phyloP scores from a whole-genome alignment of 2,329 filamentous ascomycete genomes.

The Byssoonygena ceratinophila region DNA sequence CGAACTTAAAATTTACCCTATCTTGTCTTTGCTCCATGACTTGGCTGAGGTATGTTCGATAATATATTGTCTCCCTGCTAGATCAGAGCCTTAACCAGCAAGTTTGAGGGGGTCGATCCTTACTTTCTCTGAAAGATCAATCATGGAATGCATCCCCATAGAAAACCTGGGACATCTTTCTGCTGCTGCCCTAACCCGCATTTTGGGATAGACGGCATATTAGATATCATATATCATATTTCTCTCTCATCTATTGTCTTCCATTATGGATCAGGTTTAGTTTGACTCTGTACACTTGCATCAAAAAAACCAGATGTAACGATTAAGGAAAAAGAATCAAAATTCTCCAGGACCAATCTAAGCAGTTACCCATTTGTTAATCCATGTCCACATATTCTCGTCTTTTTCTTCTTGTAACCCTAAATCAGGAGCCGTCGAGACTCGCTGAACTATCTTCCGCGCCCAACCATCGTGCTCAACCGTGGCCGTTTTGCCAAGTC shows the following conservation, averaged over 20 bases:
- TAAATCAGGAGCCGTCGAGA: conserved; percentile 25
- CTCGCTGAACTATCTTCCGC: conserved; percentile 43
- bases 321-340: neutral
- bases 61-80: conserved; percentile 27
- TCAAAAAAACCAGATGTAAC: neutral
- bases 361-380: neutral
- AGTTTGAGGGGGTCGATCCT: conserved; percentile 40
- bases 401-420: neutral
- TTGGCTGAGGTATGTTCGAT: conserved; percentile 1
- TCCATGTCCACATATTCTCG: conserved; percentile 3
- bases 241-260: neutral
- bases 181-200: neutral
- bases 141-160: conserved; percentile 38
- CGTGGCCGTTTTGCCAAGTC: conserved; percentile 45
- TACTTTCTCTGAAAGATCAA: conserved; percentile 15
- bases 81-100: conserved; percentile 30
- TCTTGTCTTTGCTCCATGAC: neutral
- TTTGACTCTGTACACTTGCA: neutral
- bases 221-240: neutral
- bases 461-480: conserved; percentile 56
- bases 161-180: conserved; percentile 33
- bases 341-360: neutral
- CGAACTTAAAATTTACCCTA: neutral
- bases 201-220: conserved; percentile 7
- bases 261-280: neutral